phyloP scores from a whole-genome alignment of 2,329 filamentous ascomycete species.

The Ceratocystiopsis minuta region DNA sequence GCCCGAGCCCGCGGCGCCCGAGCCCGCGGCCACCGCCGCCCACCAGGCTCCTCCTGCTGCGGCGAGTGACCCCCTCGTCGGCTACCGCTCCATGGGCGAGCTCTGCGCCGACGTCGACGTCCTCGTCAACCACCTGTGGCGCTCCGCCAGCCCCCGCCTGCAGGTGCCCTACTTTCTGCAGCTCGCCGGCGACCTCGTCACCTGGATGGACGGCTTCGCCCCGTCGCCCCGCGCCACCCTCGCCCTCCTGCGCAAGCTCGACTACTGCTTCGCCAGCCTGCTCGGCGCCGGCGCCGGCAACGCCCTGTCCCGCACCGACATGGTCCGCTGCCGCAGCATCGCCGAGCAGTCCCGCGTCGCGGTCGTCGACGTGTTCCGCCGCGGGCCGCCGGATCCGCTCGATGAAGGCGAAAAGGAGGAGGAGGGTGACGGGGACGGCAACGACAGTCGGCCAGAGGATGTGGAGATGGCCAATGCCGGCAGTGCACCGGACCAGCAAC shows the following conservation, averaged over 20 bases:
- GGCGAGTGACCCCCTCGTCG: constrained; percentile 20
- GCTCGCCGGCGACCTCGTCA: constrained; percentile 53
- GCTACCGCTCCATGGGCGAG: constrained; percentile 45
- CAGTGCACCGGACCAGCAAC: not conserved
- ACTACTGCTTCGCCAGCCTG: constrained; percentile 66
- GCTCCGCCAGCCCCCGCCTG: constrained; percentile 63
- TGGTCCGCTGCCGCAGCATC: constrained; percentile 69
- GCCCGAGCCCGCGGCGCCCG: constrained; percentile 16
- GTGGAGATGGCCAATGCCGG: constrained; percentile 5
- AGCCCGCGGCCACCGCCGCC: constrained; percentile 27
- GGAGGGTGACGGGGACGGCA: not conserved
- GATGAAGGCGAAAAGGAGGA: not conserved
- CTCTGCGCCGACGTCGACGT: constrained; percentile 57
- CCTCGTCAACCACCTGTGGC: constrained; percentile 68
- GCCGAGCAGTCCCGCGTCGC: constrained; percentile 58
- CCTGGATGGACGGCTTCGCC: constrained; percentile 55
- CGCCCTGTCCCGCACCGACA: constrained; percentile 57
- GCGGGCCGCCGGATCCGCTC: constrained; percentile 8
- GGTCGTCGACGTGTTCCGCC: constrained; percentile 50
- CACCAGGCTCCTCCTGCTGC: no score
- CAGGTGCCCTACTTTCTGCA: constrained; percentile 74
- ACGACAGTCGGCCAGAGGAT: constrained; percentile 17
- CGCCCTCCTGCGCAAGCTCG: constrained; percentile 55
- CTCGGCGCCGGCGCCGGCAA: constrained; percentile 26
- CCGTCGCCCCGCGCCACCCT: constrained; percentile 53